phyloP scores from a whole-genome alignment of 768 basidiomycete species.

The Holtermannia corniformis region DNA sequence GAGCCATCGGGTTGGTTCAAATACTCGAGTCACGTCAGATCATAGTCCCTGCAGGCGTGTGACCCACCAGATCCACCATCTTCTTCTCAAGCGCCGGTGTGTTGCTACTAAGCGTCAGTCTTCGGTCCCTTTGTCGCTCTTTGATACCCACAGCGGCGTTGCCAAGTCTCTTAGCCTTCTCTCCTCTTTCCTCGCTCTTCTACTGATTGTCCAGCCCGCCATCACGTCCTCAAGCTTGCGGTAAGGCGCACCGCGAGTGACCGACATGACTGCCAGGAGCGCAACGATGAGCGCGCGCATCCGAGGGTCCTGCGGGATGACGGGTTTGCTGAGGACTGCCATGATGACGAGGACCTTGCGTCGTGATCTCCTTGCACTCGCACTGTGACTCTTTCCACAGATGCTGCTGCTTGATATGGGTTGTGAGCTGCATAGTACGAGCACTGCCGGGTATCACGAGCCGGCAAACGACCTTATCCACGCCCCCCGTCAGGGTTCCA shows the following conservation, averaged over 20 bases:
- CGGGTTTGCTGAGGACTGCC: background rate
- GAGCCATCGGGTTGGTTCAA: slow-evolving; percentile 52
- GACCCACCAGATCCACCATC: slow-evolving; percentile 38
- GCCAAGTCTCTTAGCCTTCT: slow-evolving; percentile 38
- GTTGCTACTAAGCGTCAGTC: slow-evolving; percentile 18
- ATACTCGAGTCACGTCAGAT: slow-evolving; percentile 53
- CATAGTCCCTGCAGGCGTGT: background rate
- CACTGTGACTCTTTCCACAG: too few species aligned
- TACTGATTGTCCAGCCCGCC: slow-evolving; percentile 19
- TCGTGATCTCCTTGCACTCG: too few species aligned
- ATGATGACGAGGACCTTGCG: too few species aligned
- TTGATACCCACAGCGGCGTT: slow-evolving; percentile 40
- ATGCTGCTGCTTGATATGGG: too few species aligned
- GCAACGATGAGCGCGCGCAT: slow-evolving; percentile 6
- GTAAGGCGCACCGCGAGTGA: slow-evolving; percentile 16
- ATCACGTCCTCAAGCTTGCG: background rate
- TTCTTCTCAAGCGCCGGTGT: slow-evolving; percentile 41
- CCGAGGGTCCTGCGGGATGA: background rate
- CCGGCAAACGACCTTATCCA: too few species aligned
- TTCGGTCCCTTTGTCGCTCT: background rate
- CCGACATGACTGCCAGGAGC: slow-evolving; percentile 1
- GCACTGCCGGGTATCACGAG: too few species aligned
- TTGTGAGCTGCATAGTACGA: too few species aligned
- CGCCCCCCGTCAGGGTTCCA: too few species aligned
- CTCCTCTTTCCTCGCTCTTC: slow-evolving; percentile 15